These are phyloP conservation scores for Fusarium globosum DNA, from an alignment of 2,329 filamentous ascomycete genomes.

Conservation along the genomic window DNA sequence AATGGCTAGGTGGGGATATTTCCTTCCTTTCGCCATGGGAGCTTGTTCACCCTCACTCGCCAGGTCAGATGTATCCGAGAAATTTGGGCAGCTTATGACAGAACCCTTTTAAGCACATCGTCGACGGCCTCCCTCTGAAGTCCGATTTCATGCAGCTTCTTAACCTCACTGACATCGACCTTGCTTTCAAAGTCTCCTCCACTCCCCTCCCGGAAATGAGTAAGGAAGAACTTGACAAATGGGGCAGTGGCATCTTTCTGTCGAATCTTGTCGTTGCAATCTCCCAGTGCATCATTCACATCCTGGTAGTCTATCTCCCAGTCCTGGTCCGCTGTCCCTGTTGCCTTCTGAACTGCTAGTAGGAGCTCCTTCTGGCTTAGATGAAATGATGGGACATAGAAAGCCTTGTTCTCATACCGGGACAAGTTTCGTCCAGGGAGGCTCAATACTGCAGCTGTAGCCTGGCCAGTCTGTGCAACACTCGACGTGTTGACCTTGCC, in stretches of 20 bases:
- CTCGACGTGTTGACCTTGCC: constrained; percentile 5
- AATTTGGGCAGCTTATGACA: background rate
- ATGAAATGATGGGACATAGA: constrained; percentile 8
- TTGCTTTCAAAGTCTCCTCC: constrained; percentile 16
- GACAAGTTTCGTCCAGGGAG: background rate
- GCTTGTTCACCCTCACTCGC: background rate
- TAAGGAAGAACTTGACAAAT: constrained; percentile 26
- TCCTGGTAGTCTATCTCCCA: constrained; percentile 10
- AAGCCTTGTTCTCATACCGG: constrained; percentile 12
- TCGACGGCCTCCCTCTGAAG: constrained; percentile 4
- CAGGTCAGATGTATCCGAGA: background rate
- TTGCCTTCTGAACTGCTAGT: constrained; percentile 5
- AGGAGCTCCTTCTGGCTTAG: constrained; percentile 18
- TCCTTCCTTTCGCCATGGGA: no score
- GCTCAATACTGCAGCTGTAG: constrained; percentile 5
- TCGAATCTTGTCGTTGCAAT: constrained; percentile 7
- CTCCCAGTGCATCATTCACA: background rate
- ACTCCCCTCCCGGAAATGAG: constrained; percentile 5
- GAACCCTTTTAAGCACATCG: background rate
- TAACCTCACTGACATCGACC: background rate
- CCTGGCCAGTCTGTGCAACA: constrained; percentile 4
- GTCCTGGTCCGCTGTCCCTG: constrained; percentile 2
- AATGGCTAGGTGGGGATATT: background rate
- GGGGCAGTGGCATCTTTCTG: background rate
- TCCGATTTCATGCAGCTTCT: constrained; percentile 5